Evolutionary conservation across 2,329 filamentous ascomycete genomes (phyloP).

Genomic region (Cladophialophora yegresii): DNA sequence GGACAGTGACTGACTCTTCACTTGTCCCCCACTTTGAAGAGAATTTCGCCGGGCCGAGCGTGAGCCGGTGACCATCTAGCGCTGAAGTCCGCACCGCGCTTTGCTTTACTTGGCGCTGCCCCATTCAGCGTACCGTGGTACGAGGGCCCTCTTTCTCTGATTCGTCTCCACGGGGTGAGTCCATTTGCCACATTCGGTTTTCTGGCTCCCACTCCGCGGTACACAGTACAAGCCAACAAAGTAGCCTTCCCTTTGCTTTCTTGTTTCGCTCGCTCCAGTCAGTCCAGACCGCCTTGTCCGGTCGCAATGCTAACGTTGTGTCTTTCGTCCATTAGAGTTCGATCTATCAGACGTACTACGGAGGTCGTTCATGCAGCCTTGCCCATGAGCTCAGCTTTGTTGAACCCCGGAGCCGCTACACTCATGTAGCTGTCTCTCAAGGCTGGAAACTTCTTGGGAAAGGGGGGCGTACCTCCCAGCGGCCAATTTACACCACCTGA

Average conservation of each 20-base stretch:
- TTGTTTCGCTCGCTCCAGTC: background rate
- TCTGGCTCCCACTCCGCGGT: background rate
- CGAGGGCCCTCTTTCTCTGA: background rate
- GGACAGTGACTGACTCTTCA: background rate
- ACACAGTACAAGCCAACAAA: background rate
- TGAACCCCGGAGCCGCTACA: no score
- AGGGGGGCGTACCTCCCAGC: background rate
- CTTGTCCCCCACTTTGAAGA: background rate
- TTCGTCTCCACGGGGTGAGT: background rate
- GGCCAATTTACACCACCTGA: background rate
- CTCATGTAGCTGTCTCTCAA: background rate
- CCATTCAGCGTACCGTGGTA: background rate
- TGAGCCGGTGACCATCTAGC: slow-evolving; percentile 11
- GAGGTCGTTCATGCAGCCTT: background rate
- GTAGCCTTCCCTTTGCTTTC: background rate
- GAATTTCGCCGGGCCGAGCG: background rate
- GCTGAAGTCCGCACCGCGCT: slow-evolving; percentile 9
- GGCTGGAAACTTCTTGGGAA: background rate
- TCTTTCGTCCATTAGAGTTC: background rate
- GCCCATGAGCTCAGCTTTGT: no score
- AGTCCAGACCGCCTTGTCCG: background rate
- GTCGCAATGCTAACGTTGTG: background rate
- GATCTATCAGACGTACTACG: background rate
- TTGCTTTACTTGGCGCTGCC: slow-evolving; percentile 2
- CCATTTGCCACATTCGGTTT: background rate